Conservation (phyloP, 768 basidiomycete genomes). For the Botryobasidium botryosum region DNA sequence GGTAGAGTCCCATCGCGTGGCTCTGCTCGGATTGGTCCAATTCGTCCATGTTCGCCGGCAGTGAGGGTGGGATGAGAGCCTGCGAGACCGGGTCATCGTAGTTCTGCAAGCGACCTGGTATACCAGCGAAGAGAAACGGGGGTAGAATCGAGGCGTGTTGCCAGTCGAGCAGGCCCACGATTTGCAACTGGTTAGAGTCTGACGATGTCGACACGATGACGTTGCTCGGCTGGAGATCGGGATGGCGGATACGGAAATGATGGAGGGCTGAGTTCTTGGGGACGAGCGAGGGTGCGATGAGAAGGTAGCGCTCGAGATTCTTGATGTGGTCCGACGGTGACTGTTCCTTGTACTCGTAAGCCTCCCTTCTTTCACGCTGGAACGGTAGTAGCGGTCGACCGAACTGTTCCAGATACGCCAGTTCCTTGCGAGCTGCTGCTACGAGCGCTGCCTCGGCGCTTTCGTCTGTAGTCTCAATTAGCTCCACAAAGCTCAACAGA, state of each 20-base stretch:
- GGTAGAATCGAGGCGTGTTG: constrained; percentile 40
- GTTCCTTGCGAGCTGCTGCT: constrained; percentile 29
- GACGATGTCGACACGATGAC: constrained; percentile 31
- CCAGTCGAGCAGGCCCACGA: constrained; percentile 35
- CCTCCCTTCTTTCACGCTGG: constrained; percentile 26
- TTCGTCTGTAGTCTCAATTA: constrained; percentile 26
- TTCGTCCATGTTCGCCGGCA: constrained; percentile 28
- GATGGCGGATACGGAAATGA: constrained; percentile 33
- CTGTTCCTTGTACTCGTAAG: constrained; percentile 30
- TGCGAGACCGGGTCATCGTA: constrained; percentile 27
- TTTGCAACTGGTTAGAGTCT: constrained; percentile 23
- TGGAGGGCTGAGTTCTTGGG: constrained; percentile 24
- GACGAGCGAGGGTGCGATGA: constrained; percentile 31
- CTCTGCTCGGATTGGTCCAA: constrained; percentile 24
- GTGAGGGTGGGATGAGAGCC: constrained; percentile 24
- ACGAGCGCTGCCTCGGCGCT: constrained; percentile 27
- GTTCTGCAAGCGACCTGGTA: constrained; percentile 32
- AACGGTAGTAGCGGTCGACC: constrained; percentile 32
- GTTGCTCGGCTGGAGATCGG: constrained; percentile 28
- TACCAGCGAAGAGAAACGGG: constrained; percentile 30
- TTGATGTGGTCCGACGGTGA: constrained; percentile 28
- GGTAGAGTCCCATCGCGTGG: constrained; percentile 24
- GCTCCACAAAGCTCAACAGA: constrained; percentile 19
- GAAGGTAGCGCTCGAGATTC: constrained; percentile 33
- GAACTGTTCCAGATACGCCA: constrained; percentile 31